phyloP scores from a whole-genome alignment of 1,284 basidiomycete genomes.

The Marasmius oreades region DNA sequence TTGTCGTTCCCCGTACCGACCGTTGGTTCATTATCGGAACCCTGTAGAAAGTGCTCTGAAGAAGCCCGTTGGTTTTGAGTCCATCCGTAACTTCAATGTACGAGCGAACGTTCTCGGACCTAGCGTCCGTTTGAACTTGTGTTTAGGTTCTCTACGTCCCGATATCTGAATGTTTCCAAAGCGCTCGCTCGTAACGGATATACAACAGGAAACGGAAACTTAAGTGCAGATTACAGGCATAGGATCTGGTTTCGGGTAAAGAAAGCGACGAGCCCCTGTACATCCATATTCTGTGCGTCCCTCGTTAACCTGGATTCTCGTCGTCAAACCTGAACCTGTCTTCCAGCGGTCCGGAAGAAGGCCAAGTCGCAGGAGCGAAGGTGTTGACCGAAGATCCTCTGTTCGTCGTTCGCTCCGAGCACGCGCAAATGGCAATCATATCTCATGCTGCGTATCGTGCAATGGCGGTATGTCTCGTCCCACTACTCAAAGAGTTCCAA shows the following conservation, averaged over 20 bases:
- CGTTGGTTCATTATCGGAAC: no score
- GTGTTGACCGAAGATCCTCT: slow-evolving; percentile 87
- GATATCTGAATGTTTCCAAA: slow-evolving; percentile 23
- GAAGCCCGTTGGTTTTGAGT: slow-evolving; percentile 85
- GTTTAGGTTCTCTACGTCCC: neutral
- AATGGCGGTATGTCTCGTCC: slow-evolving; percentile 51
- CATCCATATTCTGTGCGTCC: slow-evolving; percentile 93
- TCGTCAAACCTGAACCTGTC: neutral
- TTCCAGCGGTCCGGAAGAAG: slow-evolving; percentile 81
- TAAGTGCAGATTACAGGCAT: slow-evolving; percentile 97
- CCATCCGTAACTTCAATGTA: slow-evolving; percentile 94
- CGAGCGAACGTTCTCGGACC: slow-evolving; percentile 97
- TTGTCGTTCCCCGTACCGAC: neutral
- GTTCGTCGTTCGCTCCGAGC: slow-evolving; percentile 80
- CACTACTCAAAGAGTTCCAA: slow-evolving; percentile 14
- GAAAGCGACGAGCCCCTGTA: slow-evolving; percentile 93
- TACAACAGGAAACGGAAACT: slow-evolving; percentile 94
- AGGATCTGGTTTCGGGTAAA: slow-evolving; percentile 91
- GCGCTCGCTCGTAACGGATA: slow-evolving; percentile 98
- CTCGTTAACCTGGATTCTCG: neutral
- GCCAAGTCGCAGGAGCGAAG: slow-evolving; percentile 84
- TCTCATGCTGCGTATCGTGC: slow-evolving; percentile 66
- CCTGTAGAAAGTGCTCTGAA: slow-evolving; percentile 86
- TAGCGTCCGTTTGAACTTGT: slow-evolving; percentile 51
- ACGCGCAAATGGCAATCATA: slow-evolving; percentile 70